Conservation (phyloP, 164 flowering plant genomes). For the Chimonanthus salicifolius region DNA sequence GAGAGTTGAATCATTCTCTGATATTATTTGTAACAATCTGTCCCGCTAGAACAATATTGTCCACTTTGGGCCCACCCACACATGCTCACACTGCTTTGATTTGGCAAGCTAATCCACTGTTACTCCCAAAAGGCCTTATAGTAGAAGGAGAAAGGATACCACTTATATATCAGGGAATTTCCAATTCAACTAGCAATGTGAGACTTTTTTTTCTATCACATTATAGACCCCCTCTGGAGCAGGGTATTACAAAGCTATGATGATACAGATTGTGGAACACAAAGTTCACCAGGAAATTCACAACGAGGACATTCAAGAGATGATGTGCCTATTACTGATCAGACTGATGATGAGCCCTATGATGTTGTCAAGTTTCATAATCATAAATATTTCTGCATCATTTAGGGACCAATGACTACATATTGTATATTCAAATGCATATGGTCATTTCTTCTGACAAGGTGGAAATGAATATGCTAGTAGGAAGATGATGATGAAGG, state of each 20-base stretch:
- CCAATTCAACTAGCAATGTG: too few species aligned
- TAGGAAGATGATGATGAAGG: conserved; percentile 79
- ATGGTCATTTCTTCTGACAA: neutral
- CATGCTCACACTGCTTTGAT: too few species aligned
- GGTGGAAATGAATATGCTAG: conserved; percentile 17
- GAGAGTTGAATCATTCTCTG: too few species aligned
- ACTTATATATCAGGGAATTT: too few species aligned
- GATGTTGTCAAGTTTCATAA: conserved; percentile 37
- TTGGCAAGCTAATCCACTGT: too few species aligned
- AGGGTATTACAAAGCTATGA: conserved; percentile 12
- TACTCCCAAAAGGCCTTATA: too few species aligned
- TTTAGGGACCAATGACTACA: neutral
- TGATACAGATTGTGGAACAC: conserved; percentile 57
- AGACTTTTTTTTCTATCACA: too few species aligned
- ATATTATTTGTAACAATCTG: too few species aligned
- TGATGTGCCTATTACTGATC: conserved; percentile 82
- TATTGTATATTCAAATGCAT: neutral
- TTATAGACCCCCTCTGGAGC: too few species aligned
- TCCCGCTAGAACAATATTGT: too few species aligned
- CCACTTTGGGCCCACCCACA: too few species aligned
- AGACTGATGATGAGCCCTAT: conserved; percentile 62
- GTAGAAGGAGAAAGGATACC: too few species aligned
- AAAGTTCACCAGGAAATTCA: conserved; percentile 74
- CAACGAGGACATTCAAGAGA: conserved; percentile 59
- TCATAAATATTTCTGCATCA: neutral